Evolutionary conservation across 176 grass and related monocot genomes (phyloP), one percentile per base, ranked within the genome.

Genomic region (Stipa capillata): DNA sequence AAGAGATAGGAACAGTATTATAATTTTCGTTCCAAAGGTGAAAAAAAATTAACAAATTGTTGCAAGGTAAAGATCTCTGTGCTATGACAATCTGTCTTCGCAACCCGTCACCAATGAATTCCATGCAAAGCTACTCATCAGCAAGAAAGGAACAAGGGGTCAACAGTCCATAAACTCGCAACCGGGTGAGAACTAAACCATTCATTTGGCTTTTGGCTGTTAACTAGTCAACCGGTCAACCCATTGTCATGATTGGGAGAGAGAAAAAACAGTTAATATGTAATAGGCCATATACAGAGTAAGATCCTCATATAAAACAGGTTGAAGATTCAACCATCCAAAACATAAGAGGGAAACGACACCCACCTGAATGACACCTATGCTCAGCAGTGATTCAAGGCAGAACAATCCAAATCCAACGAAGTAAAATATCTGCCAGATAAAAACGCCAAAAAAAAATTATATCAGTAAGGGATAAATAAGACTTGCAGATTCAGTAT

Each of bases 401-500:
- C 97, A 99, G 88, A 99, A 99, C 50, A 99, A 77, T 68, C 86
- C 97, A 34, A 99, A 99, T 44, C 92, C 92, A 73, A 99, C 85
- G 31, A 99, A 93, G 81, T 99, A 99, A 76, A 99, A 95, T 82
- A 99, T 91, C 92, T 96, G 82, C 72, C 78, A 77, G 69, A 89
- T 71, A 15, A 68, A 39, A 76, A 77, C 23, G 62, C 8, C 55
- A 70, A 58, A 58, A 59, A 70, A 43, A 25, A 61, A 18, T 69
- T 28, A 82, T 8, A 44, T 74, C 49, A 74, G 53, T 37, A 43
- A 48, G 50, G 43, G n/a, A 67, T 59, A 69, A 72, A 67, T 34
- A 85, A 83, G 58, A 49, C 51, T 33, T 35, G 69, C 16, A 31
- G 69, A 68, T 63, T 1, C 44, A 83, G 12, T 47, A 80, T 42